Evolutionary conservation across 2,329 filamentous ascomycete genomes (phyloP).

Genomic region (Aspergillus phoenicis): DNA sequence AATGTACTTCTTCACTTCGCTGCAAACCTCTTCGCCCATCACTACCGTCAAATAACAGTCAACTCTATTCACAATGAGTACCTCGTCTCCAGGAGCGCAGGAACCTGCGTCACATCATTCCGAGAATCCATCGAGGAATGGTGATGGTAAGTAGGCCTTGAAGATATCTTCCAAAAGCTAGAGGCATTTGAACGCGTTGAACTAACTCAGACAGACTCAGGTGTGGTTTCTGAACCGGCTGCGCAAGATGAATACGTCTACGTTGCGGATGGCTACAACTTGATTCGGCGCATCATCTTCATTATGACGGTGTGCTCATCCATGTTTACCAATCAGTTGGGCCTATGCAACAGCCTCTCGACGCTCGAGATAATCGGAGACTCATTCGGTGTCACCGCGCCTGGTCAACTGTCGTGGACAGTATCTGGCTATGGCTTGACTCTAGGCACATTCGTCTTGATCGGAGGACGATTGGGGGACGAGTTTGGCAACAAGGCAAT

Average conservation of each 20-base stretch:
- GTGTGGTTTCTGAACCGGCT: not conserved
- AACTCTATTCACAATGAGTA: not conserved
- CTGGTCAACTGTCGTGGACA: constrained; percentile 1
- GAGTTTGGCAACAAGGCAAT: constrained; percentile 39
- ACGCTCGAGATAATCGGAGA: not conserved
- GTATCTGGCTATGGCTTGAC: constrained; percentile 1
- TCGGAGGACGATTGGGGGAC: constrained; percentile 37
- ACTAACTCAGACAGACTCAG: not conserved
- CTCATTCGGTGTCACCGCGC: not conserved
- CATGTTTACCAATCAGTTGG: not conserved
- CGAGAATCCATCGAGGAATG: not conserved
- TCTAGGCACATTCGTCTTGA: constrained; percentile 4
- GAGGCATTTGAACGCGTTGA: not conserved
- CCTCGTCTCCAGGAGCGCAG: not conserved
- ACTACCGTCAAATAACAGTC: not conserved
- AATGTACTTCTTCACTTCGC: not conserved
- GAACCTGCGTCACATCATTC: not conserved
- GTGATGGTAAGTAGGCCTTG: not conserved
- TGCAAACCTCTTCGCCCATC: not conserved
- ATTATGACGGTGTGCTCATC: not conserved
- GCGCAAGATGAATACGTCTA: constrained; percentile 13
- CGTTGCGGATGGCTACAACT: constrained; percentile 7
- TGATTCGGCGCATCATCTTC: constrained; percentile 10
- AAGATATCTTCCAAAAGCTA: not conserved
- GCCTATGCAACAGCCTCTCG: not conserved